Base-by-base conservation (phyloP, 306 rosid species). In the Lathyrus sativus region DNA sequence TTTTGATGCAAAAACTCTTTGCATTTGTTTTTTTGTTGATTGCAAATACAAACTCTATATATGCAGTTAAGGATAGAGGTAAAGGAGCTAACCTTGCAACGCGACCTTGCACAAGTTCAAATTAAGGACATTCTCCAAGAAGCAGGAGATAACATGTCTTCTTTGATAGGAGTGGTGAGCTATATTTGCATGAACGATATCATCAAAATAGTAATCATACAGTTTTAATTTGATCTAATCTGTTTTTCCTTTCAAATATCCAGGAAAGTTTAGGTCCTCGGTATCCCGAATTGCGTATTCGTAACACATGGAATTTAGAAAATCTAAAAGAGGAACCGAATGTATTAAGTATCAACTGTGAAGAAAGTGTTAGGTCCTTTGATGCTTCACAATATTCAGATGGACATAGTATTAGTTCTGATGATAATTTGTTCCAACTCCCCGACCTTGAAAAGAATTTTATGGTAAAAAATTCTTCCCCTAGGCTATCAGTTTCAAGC, bases 21-120 rank as follows among this genome's bases (percentile, higher is more conserved):
- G 19, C 15, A 46, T 45, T 60, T 59, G 18, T 56, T 59, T 68
- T 19, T 64, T 69, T 43, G 61, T 37, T 35, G 63, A 53, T 31
- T 66, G 39, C 28, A 43, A 33, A 59, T 26, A 65, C 69, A 73
- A 70, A 61, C 31, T 41, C 7, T 49, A 26, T 33, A 48, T 67
- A 39, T 81, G 87, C 91, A 95, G 99, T 92, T 95, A 62, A 88
- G 78, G 83, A 84, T 81, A 75, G 95, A 90, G 84, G 44, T 88
- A 14, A 70, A 67, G 39, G 96, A 91, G 62, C 70, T 89, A 44
- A 67, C 84, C 13, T 38, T 76, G 82, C 87, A 95, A 77, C 81
- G 84, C 15, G 92, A 95, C 75, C 75, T 78, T 76, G 95, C 96
- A 46, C 89, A 85, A 38, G 78, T 87, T 76, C 89, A 85, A 81